These are phyloP conservation scores for Kwoniella dendrophila DNA, from an alignment of 768 basidiomycete genomes.

Conservation along the genomic window DNA sequence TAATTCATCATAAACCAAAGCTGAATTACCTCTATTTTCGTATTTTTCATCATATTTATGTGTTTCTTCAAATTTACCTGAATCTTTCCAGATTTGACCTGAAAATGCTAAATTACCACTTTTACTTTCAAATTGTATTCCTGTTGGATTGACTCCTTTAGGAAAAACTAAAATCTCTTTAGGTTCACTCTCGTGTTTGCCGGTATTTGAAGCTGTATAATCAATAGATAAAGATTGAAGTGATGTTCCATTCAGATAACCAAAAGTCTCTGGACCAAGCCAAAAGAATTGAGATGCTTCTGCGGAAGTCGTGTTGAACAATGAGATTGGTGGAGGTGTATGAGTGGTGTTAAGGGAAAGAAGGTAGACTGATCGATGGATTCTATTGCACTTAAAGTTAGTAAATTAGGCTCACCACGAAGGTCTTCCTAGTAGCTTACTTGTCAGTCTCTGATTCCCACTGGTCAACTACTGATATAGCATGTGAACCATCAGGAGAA, in stretches of 20 bases:
- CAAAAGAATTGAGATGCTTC: conserved; percentile 33
- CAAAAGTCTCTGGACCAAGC: conserved; percentile 28
- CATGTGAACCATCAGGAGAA: conserved; percentile 26
- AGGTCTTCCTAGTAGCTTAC: conserved; percentile 18
- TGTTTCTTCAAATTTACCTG: conserved; percentile 69
- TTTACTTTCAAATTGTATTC: conserved; percentile 25
- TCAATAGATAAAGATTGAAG: conserved; percentile 24
- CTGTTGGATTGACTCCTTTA: conserved; percentile 26
- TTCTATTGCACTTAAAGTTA: conserved; percentile 22
- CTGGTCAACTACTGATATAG: conserved; percentile 36
- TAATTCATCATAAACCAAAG: conserved; percentile 44
- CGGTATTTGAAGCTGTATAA: not conserved
- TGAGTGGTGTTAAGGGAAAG: conserved; percentile 30
- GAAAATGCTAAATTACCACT: conserved; percentile 76
- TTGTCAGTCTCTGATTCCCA: conserved; percentile 36
- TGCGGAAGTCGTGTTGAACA: conserved; percentile 28
- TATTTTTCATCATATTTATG: conserved; percentile 64
- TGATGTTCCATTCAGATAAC: conserved; percentile 30
- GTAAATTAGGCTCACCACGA: not conserved
- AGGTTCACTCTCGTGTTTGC: not conserved
- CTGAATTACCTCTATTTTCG: conserved; percentile 30
- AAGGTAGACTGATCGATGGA: conserved; percentile 40
- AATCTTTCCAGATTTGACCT: conserved; percentile 68
- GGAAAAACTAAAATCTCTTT: conserved; percentile 41
- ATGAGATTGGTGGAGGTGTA: not conserved